These are phyloP conservation scores for Coemansia umbellata DNA, from an alignment of 192 early-diverging fungal species.

Conservation along the genomic window DNA sequence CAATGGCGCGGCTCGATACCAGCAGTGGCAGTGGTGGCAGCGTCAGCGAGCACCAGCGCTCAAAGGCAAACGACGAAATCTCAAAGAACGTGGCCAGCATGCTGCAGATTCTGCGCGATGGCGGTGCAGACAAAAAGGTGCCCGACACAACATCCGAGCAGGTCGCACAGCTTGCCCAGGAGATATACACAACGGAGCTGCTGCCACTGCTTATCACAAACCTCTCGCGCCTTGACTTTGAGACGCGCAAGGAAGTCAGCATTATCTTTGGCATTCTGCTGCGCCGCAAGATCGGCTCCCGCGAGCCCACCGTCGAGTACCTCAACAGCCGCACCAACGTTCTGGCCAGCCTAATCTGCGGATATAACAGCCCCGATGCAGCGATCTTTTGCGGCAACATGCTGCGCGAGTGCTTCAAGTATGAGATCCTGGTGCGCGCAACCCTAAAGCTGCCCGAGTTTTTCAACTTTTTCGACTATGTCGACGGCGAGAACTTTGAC, in stretches of 20 bases:
- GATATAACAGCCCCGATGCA: slow-evolving; percentile 95
- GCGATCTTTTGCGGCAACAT: slow-evolving; percentile 98
- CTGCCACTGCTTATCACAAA: slow-evolving; percentile 85
- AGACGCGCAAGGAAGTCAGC: slow-evolving; percentile 89
- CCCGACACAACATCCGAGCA: slow-evolving; percentile 67
- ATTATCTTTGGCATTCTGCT: slow-evolving; percentile 97
- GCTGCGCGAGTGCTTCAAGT: slow-evolving; percentile 92
- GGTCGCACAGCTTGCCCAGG: slow-evolving; percentile 92
- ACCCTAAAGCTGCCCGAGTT: slow-evolving; percentile 83
- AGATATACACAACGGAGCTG: slow-evolving; percentile 90
- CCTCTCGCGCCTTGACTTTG: slow-evolving; percentile 91
- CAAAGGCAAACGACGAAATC: slow-evolving; percentile 94
- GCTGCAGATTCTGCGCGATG: slow-evolving; percentile 92
- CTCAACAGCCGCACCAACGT: slow-evolving; percentile 81
- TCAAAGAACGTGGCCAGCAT: slow-evolving; percentile 90
- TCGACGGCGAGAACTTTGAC: slow-evolving; percentile 97
- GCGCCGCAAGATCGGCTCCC: slow-evolving; percentile 87
- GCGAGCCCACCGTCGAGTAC: slow-evolving; percentile 96
- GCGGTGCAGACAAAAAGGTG: slow-evolving; percentile 70
- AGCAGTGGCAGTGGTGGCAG: slow-evolving; percentile 29
- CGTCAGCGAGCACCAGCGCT: slow-evolving; percentile 49
- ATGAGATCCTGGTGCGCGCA: slow-evolving; percentile 85
- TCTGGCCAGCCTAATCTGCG: slow-evolving; percentile 74
- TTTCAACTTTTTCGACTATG: slow-evolving; percentile 93
- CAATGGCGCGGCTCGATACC: slow-evolving; percentile 64